phyloP scores from a whole-genome alignment of 768 basidiomycete genomes.

The Psilocybe tampanensis region DNA sequence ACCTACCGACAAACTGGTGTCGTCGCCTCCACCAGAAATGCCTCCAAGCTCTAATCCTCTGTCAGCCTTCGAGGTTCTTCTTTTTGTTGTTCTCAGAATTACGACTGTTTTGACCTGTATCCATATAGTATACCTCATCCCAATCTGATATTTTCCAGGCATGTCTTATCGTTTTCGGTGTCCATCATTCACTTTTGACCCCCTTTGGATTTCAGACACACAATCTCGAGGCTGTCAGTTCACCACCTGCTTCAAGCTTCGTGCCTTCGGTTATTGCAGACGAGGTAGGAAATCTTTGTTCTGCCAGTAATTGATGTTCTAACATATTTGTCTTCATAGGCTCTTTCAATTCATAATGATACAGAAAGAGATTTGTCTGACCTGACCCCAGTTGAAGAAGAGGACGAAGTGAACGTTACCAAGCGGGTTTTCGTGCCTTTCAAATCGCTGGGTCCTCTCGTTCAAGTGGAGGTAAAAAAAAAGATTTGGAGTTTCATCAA shows the following conservation, averaged over 20 bases:
- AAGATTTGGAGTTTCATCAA: not conserved
- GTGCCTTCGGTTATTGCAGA: not conserved
- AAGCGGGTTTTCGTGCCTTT: constrained; percentile 18
- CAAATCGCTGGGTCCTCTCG: constrained; percentile 29
- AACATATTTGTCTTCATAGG: not conserved
- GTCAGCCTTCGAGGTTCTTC: constrained; percentile 11
- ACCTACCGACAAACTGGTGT: constrained; percentile 13
- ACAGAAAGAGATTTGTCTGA: constrained; percentile 7
- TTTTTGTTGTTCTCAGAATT: not conserved
- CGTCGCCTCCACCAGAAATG: constrained; percentile 22
- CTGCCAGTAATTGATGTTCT: not conserved
- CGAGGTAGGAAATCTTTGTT: constrained; percentile 4
- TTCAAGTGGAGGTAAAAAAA: constrained; percentile 54
- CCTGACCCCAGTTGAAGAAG: constrained; percentile 3
- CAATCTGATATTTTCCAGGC: not conserved
- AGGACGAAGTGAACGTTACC: not conserved
- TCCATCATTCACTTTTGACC: not conserved
- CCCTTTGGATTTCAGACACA: not conserved
- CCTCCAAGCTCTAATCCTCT: constrained; percentile 26
- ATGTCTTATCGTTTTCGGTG: not conserved
- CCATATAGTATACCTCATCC: constrained; percentile 5
- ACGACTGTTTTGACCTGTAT: not conserved
- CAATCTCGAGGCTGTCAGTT: not conserved
- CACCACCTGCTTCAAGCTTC: constrained; percentile 1
- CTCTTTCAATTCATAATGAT: not conserved